Percentiles rank a stretch among this genome's conserved stretches.
phyloP scores from a whole-genome alignment of 805 yeast species.

The Cyberlindnera galapagoensis region DNA sequence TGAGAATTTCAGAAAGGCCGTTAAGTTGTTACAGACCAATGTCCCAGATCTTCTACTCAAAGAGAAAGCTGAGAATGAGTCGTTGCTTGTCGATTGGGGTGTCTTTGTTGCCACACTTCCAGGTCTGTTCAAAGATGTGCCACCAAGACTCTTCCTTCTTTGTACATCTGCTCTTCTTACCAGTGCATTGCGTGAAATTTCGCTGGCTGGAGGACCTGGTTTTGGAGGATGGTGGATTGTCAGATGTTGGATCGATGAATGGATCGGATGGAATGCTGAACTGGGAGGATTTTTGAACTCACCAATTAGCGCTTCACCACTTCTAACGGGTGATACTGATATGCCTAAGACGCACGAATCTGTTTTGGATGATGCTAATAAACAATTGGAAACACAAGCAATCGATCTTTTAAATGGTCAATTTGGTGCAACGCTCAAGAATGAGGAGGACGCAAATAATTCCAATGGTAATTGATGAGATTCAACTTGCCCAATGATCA shows the following conservation, averaged over 20 bases:
- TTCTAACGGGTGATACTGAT: slow-evolving; percentile 5
- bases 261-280: slow-evolving; percentile 60
- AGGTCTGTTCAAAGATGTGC: slow-evolving; percentile 38
- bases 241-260: slow-evolving; percentile 73
- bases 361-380: slow-evolving; percentile 1
- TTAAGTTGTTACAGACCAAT: slow-evolving; percentile 30
- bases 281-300: slow-evolving; percentile 42
- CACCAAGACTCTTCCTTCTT: slow-evolving; percentile 50
- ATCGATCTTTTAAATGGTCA: slow-evolving; percentile 20
- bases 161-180: slow-evolving; percentile 49
- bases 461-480: neutral
- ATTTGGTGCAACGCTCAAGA: slow-evolving; percentile 17
- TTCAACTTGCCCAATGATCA: no score
- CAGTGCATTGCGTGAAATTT: slow-evolving; percentile 54
- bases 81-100: slow-evolving; percentile 24
- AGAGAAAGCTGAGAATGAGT: slow-evolving; percentile 9
- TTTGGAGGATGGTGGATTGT: slow-evolving; percentile 74
- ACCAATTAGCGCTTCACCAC: slow-evolving; percentile 5
- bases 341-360: slow-evolving; percentile 2
- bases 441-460: neutral
- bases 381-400: slow-evolving; percentile 5
- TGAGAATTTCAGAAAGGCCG: slow-evolving; percentile 26
- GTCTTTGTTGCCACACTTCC: slow-evolving; percentile 37
- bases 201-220: slow-evolving; percentile 49
- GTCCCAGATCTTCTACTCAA: slow-evolving; percentile 27